Evolutionary conservation across 2,329 filamentous ascomycete species (phyloP).

Genomic region (Trichophyton rubrum): DNA sequence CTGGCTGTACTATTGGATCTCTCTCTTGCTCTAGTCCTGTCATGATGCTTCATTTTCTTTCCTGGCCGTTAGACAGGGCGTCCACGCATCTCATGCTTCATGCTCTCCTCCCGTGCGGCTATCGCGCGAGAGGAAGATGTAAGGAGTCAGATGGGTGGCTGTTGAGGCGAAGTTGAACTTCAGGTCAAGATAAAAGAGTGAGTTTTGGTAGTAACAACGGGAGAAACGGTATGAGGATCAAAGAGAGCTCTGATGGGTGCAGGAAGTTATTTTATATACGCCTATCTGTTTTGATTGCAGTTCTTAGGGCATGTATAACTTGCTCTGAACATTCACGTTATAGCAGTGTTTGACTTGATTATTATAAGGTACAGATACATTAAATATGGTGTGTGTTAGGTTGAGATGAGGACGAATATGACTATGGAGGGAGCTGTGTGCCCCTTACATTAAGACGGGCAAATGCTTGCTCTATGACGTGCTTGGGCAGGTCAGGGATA

Average conservation of each 20-base stretch:
- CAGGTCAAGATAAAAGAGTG: background rate
- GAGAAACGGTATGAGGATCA: constrained; percentile 7
- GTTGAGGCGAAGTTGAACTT: background rate
- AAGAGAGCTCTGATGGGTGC: constrained; percentile 14
- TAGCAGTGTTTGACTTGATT: background rate
- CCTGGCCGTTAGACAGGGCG: background rate
- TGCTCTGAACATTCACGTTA: background rate
- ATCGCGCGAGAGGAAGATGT: background rate
- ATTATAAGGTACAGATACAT: background rate
- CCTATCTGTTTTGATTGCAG: background rate
- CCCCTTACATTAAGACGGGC: constrained; percentile 23
- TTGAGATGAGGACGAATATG: background rate
- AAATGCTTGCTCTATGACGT: constrained; percentile 32
- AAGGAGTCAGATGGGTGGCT: background rate
- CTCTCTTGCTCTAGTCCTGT: background rate
- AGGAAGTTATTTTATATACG: background rate
- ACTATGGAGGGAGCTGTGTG: background rate
- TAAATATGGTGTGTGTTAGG: background rate
- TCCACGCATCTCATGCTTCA: background rate
- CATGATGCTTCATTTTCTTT: background rate
- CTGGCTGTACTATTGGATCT: background rate
- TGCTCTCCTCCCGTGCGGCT: background rate
- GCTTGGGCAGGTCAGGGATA: constrained; percentile 32
- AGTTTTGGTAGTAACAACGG: background rate
- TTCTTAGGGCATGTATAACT: background rate